Percentiles rank a stretch among this genome's conserved stretches.
These are phyloP conservation scores for Pyronema domesticum DNA, from an alignment of 495 filamentous ascomycete species.

Conservation along the genomic window DNA sequence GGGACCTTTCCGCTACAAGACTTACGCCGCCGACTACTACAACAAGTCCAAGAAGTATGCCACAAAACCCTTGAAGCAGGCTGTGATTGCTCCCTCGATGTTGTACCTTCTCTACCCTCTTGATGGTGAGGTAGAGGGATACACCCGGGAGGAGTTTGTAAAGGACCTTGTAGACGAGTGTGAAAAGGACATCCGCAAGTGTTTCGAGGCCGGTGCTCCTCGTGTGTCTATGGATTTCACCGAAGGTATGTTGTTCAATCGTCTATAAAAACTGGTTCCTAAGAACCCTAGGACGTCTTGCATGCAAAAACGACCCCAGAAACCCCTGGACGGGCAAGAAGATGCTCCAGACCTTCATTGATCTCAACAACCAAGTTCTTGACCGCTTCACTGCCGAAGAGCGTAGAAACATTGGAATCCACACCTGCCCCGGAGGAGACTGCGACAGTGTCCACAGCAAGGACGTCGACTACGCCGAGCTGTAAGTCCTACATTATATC, in stretches of 20 bases:
- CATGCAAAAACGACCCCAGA: constrained; percentile 27
- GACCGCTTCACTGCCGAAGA: constrained; percentile 26
- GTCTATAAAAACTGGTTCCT: neutral
- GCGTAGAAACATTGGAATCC: constrained; percentile 28
- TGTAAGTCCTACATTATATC: constrained; percentile 12
- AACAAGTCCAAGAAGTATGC: constrained; percentile 24
- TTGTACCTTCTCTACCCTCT: constrained; percentile 30
- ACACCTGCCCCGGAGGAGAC: constrained; percentile 32
- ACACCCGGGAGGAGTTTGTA: constrained; percentile 27
- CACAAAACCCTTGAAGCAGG: constrained; percentile 27
- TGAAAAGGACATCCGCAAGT: constrained; percentile 30
- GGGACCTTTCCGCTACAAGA: constrained; percentile 29
- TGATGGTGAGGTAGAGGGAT: constrained; percentile 26
- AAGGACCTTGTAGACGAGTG: constrained; percentile 30
- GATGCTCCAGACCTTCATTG: constrained; percentile 29
- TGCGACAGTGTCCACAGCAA: constrained; percentile 29
- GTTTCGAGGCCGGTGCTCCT: constrained; percentile 28
- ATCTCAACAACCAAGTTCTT: constrained; percentile 29
- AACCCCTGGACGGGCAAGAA: constrained; percentile 30
- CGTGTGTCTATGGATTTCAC: constrained; percentile 31
- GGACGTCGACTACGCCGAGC: constrained; percentile 28
- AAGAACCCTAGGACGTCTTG: constrained; percentile 21
- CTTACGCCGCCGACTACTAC: constrained; percentile 30
- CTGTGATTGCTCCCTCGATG: constrained; percentile 32
- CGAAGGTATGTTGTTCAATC: constrained; percentile 21